Evolutionary conservation across 306 rosid species (phyloP).

Genomic region (Casuarina cunninghamiana): DNA sequence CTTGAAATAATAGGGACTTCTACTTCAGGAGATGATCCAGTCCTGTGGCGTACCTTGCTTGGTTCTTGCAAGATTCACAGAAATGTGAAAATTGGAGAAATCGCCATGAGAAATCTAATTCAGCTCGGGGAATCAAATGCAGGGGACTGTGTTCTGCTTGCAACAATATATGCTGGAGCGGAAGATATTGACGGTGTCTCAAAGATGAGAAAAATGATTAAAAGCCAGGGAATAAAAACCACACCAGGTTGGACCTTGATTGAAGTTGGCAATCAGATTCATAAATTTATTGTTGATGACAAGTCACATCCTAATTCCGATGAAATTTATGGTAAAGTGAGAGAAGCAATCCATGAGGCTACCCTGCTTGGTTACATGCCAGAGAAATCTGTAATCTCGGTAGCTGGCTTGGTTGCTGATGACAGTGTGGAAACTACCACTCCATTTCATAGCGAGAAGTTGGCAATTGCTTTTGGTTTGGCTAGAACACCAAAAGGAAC

Average conservation of each 20-base stretch:
- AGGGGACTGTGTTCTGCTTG: constrained; percentile 58
- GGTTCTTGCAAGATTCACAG: constrained; percentile 58
- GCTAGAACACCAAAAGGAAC: constrained; percentile 41
- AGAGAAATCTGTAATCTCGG: constrained; percentile 23
- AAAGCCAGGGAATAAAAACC: constrained; percentile 47
- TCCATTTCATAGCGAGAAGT: constrained; percentile 57
- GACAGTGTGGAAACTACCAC: constrained; percentile 17
- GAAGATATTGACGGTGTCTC: constrained; percentile 42
- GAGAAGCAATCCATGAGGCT: constrained; percentile 28
- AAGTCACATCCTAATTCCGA: constrained; percentile 43
- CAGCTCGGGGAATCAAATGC: constrained; percentile 44
- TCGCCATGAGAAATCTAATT: constrained; percentile 57
- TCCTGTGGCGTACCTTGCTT: constrained; percentile 61
- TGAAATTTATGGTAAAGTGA: constrained; percentile 41
- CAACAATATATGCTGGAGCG: constrained; percentile 42
- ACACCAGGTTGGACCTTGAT: constrained; percentile 65
- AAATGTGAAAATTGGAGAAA: constrained; percentile 49
- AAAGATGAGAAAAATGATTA: constrained; percentile 48
- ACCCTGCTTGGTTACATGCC: constrained; percentile 40
- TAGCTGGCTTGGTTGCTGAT: constrained; percentile 8
- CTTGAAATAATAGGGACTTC: constrained; percentile 35
- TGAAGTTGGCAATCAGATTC: constrained; percentile 50
- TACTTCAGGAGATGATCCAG: constrained; percentile 34
- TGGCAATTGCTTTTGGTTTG: constrained; percentile 55
- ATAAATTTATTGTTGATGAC: constrained; percentile 57